phyloP scores from a whole-genome alignment of 2,329 filamentous ascomycete species.

The Zasmidium cellare region DNA sequence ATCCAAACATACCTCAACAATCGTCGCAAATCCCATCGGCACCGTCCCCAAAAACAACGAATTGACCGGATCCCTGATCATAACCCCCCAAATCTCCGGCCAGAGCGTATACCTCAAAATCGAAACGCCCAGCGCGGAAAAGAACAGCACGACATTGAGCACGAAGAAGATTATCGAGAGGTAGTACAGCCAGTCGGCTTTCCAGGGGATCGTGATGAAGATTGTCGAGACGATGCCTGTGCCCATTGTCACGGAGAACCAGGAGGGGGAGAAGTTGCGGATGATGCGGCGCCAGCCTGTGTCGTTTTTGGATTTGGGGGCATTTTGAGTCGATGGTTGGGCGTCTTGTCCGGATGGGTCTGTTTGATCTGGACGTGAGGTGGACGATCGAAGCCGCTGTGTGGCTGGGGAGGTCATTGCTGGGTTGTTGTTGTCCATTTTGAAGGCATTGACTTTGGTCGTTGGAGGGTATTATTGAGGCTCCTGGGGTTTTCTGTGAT shows the following conservation, averaged over 20 bases:
- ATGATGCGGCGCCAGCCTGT: conserved; percentile 30
- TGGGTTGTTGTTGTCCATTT: conserved; percentile 3
- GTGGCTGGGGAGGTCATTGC: conserved; percentile 1
- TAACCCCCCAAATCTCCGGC: conserved; percentile 64
- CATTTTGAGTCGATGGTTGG: neutral
- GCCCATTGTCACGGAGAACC: conserved; percentile 52
- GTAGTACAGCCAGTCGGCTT: conserved; percentile 58
- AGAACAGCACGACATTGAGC: conserved; percentile 57
- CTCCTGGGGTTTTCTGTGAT: no score
- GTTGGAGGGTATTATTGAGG: neutral
- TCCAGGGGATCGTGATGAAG: conserved; percentile 62
- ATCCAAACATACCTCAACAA: conserved; percentile 19
- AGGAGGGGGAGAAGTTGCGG: conserved; percentile 32
- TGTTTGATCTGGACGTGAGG: no score
- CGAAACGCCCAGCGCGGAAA: conserved; percentile 46
- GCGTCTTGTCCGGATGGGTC: no score
- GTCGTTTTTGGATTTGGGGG: conserved; percentile 10
- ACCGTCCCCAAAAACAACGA: conserved; percentile 63
- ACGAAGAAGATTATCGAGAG: conserved; percentile 62
- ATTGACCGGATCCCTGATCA: conserved; percentile 67
- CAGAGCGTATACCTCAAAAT: conserved; percentile 64
- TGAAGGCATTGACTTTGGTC: no score
- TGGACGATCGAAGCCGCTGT: neutral
- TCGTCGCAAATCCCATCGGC: conserved; percentile 34
- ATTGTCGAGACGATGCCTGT: conserved; percentile 67